A percentile compares a stretch with the other conserved stretches of the same genome.
These are phyloP conservation scores for Flaveria robusta DNA, from an alignment of 129 eudicot species.

Conservation along the genomic window DNA sequence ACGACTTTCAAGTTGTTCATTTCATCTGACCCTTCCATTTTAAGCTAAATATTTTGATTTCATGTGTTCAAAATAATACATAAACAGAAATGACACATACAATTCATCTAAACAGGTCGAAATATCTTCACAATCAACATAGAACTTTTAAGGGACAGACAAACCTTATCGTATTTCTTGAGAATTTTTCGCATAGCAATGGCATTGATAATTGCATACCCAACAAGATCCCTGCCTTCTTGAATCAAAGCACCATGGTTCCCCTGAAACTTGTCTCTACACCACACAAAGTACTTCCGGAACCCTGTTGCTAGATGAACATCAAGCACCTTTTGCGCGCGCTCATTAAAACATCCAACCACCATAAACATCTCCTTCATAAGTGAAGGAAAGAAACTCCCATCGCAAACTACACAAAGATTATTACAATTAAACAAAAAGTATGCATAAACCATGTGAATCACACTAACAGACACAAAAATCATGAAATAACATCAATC, in stretches of 20 bases:
- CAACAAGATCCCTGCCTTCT: conserved; percentile 86
- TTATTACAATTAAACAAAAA: conserved; percentile 1
- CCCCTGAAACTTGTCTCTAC: conserved; percentile 57
- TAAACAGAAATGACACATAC: background rate
- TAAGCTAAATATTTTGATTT: background rate
- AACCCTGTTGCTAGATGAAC: conserved; percentile 86
- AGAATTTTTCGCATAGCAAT: conserved; percentile 90
- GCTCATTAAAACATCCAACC: conserved; percentile 79
- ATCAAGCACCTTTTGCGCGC: conserved; percentile 83
- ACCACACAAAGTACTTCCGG: conserved; percentile 65
- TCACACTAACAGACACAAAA: background rate
- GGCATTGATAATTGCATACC: conserved; percentile 84
- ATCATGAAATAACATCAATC: background rate
- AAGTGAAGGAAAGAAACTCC: conserved; percentile 87
- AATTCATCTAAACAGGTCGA: background rate
- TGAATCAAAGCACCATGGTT: conserved; percentile 58
- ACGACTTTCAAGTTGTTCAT: background rate
- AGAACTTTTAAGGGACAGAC: background rate
- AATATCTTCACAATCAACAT: background rate
- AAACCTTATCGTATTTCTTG: conserved; percentile 94
- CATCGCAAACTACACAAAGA: conserved; percentile 76
- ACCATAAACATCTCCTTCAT: conserved; percentile 82
- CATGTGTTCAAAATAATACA: background rate
- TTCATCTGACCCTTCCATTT: background rate
- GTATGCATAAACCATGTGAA: background rate